A percentile compares a stretch with the other conserved stretches of the same genome.
phyloP scores from a whole-genome alignment of 2,329 filamentous ascomycete genomes.

The Diaporthe sp. region DNA sequence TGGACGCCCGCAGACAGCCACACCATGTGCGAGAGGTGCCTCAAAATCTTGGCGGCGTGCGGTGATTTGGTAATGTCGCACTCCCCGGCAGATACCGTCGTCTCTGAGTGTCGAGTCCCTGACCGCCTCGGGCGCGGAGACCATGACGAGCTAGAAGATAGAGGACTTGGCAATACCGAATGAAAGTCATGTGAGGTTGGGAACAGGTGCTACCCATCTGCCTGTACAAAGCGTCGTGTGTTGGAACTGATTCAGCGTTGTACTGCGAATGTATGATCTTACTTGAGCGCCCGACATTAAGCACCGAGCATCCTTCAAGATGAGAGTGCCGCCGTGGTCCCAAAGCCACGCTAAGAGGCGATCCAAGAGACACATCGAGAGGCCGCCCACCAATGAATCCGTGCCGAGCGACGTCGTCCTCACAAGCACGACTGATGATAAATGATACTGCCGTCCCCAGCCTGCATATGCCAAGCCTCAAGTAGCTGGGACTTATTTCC shows the following conservation, averaged over 20 bases:
- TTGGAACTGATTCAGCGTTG: conserved; percentile 24
- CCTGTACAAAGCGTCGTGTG: conserved; percentile 9
- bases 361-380: not conserved
- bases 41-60: conserved; percentile 35
- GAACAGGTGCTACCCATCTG: not conserved
- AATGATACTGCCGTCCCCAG: conserved; percentile 9
- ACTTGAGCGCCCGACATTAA: conserved; percentile 2
- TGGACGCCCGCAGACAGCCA: conserved; percentile 18
- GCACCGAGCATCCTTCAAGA: not conserved
- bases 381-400: conserved; percentile 11
- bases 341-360: not conserved
- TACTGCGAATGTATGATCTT: conserved; percentile 17
- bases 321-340: conserved; percentile 1
- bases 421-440: conserved; percentile 23
- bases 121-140: conserved; percentile 34
- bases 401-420: conserved; percentile 3
- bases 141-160: conserved; percentile 25
- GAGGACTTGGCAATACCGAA: conserved; percentile 37
- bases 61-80: conserved; percentile 27
- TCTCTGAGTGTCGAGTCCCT: conserved; percentile 22
- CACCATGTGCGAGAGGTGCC: conserved; percentile 27
- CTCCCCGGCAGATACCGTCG: conserved; percentile 21
- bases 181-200: conserved; percentile 26
- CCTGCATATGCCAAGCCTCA: conserved; percentile 35
- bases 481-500: conserved; percentile 23